A percentile compares a stretch with the other conserved stretches of the same genome.
These are phyloP conservation scores for Waltiozyma sp. DNA, from an alignment of 1,139 yeast species.

Conservation along the genomic window DNA sequence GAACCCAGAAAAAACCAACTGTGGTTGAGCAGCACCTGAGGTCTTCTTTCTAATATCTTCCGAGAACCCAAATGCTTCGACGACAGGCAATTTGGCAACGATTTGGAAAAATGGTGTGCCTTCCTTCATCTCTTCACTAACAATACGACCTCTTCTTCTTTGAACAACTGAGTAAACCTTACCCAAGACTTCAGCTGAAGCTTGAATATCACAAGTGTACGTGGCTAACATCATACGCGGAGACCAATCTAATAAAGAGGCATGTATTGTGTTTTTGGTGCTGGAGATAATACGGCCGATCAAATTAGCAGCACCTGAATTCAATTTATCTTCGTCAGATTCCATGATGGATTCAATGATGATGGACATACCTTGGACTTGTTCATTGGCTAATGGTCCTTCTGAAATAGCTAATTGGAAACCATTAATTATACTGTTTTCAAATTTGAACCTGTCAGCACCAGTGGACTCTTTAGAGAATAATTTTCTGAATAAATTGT, in stretches of 20 bases:
- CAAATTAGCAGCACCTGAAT: slow-evolving; percentile 23
- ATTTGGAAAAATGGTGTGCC: slow-evolving; percentile 95
- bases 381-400: slow-evolving; percentile 88
- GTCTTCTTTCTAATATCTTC: slow-evolving; percentile 91
- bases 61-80: slow-evolving; percentile 93
- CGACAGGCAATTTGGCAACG: slow-evolving; percentile 79
- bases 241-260: slow-evolving; percentile 64
- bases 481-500: slow-evolving; percentile 26
- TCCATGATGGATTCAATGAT: slow-evolving; percentile 32
- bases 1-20: slow-evolving; percentile 81
- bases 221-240: slow-evolving; percentile 87
- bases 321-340: slow-evolving; percentile 19
- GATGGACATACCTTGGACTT: slow-evolving; percentile 70
- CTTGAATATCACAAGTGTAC: slow-evolving; percentile 92
- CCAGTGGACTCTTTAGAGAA: slow-evolving; percentile 6
- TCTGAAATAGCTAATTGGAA: slow-evolving; percentile 73
- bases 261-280: slow-evolving; percentile 64
- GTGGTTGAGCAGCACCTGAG: slow-evolving; percentile 97
- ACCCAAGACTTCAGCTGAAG: slow-evolving; percentile 88
- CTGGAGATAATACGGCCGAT: slow-evolving; percentile 67
- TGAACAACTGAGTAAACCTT: slow-evolving; percentile 93
- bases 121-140: slow-evolving; percentile 92
- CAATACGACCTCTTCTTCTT: slow-evolving; percentile 72
- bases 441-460: slow-evolving; percentile 34
- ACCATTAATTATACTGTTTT: slow-evolving; percentile 66